phyloP scores from a whole-genome alignment of 352 stramenopile genomes.

The Albugo laibachii region DNA sequence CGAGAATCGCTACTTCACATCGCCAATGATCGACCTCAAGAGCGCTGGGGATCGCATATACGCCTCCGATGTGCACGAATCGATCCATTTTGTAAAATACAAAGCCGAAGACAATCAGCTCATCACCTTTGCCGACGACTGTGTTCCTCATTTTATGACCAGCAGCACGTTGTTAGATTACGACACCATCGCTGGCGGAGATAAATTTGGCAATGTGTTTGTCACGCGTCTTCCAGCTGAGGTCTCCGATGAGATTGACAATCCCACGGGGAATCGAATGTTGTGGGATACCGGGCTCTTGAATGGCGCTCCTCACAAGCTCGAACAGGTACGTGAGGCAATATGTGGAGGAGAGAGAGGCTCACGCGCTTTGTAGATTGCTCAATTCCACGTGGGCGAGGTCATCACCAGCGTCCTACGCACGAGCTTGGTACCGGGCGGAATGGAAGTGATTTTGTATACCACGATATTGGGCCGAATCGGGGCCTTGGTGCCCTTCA shows the following conservation, averaged over 20 bases:
- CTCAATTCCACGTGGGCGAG: conserved; percentile 95
- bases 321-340: conserved; percentile 71
- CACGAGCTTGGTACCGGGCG: conserved; percentile 88
- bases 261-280: conserved; percentile 89
- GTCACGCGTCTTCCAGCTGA: conserved; percentile 85
- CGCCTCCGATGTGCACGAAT: conserved; percentile 90
- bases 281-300: conserved; percentile 89
- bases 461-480: conserved; percentile 92
- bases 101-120: conserved; percentile 91
- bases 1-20: conserved; percentile 88
- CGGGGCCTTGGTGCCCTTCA: conserved; percentile 93
- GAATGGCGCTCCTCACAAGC: conserved; percentile 90
- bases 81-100: conserved; percentile 95
- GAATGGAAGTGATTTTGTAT: conserved; percentile 94
- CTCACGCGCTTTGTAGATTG: conserved; percentile 18
- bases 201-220: conserved; percentile 99
- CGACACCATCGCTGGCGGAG: conserved; percentile 93
- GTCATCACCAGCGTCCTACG: conserved; percentile 95
- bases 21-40: conserved; percentile 88
- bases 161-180: conserved; percentile 89
- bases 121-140: conserved; percentile 93
- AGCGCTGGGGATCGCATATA: conserved; percentile 90
- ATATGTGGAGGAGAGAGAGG: background rate
- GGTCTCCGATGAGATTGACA: conserved; percentile 91
- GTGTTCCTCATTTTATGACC: conserved; percentile 65